Evolutionary conservation across 768 basidiomycete genomes (phyloP), one percentile per base, ranked within the genome.

Genomic region (Leccinum subtestaceum): DNA sequence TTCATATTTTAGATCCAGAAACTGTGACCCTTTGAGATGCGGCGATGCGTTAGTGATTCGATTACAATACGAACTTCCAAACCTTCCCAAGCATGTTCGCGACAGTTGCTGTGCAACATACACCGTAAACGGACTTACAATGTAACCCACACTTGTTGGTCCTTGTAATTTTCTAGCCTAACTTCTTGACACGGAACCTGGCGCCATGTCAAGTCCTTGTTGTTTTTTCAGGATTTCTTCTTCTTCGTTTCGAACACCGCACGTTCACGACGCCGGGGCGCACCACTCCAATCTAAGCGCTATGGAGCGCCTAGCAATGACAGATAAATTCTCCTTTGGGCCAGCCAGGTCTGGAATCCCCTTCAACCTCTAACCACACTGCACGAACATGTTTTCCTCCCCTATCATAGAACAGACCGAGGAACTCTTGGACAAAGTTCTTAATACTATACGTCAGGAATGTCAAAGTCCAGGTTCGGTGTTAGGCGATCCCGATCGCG

Each of bases 281-380:
- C 8, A 12, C 38, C 17, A 40, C 38, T 34, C 12, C 23, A 23
- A 3, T 23, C 38, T 40, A 40, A 47, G 29, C 43, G 40, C 21
- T 32, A 50, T 59, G 56, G 43, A 34, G 2, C 43, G 13, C 55
- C 10, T 55, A 19, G 51, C 45, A 49, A 32, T 25, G 19, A 53
- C 9, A 31, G 46, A 63, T 68, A 68, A 68, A 65, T 63, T 53
- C 12, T 34, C 15, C 23, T 2, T 17, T 36, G 34, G 34, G 17
- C 15, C 32, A 0, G 13, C 7, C 31, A 4, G 4, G 8, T 4
- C n/a, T 25, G 10, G 31, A 4, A 31, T 40, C 6, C 27, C 25
- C 45, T 8, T 4, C 12, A 31, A 7, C 25, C 45, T 21, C 12
- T 27, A 21, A 46, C 51, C 38, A 5, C 5, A 25, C 8, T 11